Conservation (phyloP, 495 filamentous ascomycete species). For the Tuber microsphaerosporum region DNA sequence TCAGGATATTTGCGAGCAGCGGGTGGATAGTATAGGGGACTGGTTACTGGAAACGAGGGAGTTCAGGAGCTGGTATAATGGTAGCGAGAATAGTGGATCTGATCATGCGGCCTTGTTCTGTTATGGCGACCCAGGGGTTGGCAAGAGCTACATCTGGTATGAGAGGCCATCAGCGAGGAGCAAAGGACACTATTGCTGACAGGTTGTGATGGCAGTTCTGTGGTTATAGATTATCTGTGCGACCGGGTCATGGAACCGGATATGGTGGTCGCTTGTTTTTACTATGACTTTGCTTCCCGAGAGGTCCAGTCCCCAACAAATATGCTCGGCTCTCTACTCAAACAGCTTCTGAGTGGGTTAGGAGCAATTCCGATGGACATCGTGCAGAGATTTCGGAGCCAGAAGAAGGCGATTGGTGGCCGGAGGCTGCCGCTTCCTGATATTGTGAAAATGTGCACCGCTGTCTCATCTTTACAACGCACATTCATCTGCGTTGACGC, state of each 20-base stretch:
- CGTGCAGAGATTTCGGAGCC: background rate
- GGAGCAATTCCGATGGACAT: background rate
- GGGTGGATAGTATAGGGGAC: background rate
- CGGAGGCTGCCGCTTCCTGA: background rate
- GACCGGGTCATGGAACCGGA: background rate
- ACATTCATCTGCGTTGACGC: background rate
- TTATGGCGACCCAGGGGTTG: background rate
- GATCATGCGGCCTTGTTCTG: background rate
- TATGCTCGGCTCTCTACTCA: background rate
- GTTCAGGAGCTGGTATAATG: background rate
- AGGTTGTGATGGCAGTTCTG: background rate
- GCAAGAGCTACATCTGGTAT: background rate
- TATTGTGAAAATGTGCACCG: background rate
- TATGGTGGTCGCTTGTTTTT: background rate
- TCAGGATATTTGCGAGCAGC: background rate
- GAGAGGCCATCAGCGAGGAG: background rate
- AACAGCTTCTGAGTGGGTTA: background rate
- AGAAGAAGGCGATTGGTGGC: background rate
- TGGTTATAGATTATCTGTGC: background rate
- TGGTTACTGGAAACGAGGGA: background rate
- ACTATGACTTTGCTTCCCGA: background rate
- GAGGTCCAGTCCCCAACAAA: background rate
- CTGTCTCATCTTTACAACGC: background rate
- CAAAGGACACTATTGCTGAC: background rate
- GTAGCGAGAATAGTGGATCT: background rate